Evolutionary conservation across 176 grass and related monocot species (phyloP).

Genomic region (Sorghum bicolor): Sorghum_bicolor_NCBIv3 NC_012870.2:78437501-78438000

Average conservation of each 20-base stretch:
- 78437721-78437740: slow-evolving; percentile 29
- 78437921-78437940: background rate
- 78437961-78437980: background rate
- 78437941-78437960: slow-evolving; percentile 13
- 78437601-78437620: background rate
- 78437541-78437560: background rate
- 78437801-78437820: background rate
- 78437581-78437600: slow-evolving; percentile 57
- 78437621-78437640: background rate
- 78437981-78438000: background rate
- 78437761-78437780: background rate
- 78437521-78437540: slow-evolving; percentile 20
- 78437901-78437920: slow-evolving; percentile 37
- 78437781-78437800: background rate
- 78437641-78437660: slow-evolving; percentile 27
- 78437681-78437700: slow-evolving; percentile 65
- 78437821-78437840: background rate
- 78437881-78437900: background rate
- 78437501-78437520: slow-evolving; percentile 34
- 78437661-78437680: slow-evolving; percentile 47
- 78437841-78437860: slow-evolving; percentile 18
- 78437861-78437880: slow-evolving; percentile 34
- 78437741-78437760: background rate
- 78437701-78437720: slow-evolving; percentile 50
- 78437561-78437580: background rate